phyloP scores from a whole-genome alignment of 805 yeast species.

The Suhomyces sp. region DNA sequence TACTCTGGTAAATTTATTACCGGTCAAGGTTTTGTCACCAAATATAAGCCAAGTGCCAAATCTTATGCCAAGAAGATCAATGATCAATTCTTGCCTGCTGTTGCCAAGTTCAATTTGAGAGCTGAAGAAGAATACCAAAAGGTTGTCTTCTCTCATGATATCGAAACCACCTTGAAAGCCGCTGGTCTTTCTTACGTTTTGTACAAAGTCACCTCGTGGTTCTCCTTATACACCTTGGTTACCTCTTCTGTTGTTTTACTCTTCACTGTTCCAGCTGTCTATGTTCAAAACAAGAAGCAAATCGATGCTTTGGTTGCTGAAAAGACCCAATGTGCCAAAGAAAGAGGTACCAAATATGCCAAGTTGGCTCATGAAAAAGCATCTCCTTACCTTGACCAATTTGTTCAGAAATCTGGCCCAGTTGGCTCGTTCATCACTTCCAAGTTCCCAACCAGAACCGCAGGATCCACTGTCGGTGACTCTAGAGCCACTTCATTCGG shows the following conservation, averaged over 20 bases:
- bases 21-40: slow-evolving; percentile 79
- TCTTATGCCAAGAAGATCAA: slow-evolving; percentile 36
- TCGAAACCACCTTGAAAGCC: slow-evolving; percentile 70
- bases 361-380: slow-evolving; percentile 39
- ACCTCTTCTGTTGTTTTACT: slow-evolving; percentile 55
- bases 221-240: slow-evolving; percentile 68
- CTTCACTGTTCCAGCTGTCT: slow-evolving; percentile 75
- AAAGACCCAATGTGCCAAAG: slow-evolving; percentile 44
- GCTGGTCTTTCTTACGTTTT: slow-evolving; percentile 63
- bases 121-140: slow-evolving; percentile 55
- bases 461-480: slow-evolving; percentile 61
- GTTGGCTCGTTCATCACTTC: slow-evolving; percentile 57
- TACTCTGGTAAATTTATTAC: slow-evolving; percentile 67
- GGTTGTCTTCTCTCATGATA: slow-evolving; percentile 63
- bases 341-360: slow-evolving; percentile 46
- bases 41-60: slow-evolving; percentile 60
- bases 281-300: slow-evolving; percentile 70
- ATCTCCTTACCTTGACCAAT: slow-evolving; percentile 57
- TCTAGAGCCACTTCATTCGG: slow-evolving; percentile 16
- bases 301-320: slow-evolving; percentile 63
- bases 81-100: slow-evolving; percentile 37
- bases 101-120: slow-evolving; percentile 46
- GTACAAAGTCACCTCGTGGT: slow-evolving; percentile 70
- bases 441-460: slow-evolving; percentile 64
- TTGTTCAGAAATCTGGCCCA: slow-evolving; percentile 63